Conservation (phyloP, 1,284 basidiomycete genomes). For the Coriolopsis trogii region DNA sequence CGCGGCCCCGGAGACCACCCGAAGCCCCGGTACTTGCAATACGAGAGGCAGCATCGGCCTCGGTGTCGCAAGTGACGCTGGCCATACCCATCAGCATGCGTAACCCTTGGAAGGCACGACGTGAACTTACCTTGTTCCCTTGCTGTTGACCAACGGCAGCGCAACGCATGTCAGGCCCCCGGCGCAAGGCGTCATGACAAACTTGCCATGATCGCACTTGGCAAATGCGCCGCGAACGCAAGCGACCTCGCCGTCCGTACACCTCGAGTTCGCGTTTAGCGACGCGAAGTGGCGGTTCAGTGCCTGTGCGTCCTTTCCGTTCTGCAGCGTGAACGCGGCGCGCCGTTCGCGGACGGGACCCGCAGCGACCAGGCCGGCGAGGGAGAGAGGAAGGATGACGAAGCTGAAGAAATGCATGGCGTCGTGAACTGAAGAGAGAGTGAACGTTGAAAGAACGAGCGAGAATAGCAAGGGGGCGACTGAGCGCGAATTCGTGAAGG, state of each 20-base stretch:
- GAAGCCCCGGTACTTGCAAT: slow-evolving; percentile 10
- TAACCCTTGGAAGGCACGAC: not conserved
- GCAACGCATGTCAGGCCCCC: slow-evolving; percentile 47
- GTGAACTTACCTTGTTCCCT: slow-evolving; percentile 39
- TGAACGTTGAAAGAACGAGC: slow-evolving; percentile 9
- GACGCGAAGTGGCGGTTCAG: slow-evolving; percentile 47
- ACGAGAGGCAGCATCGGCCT: slow-evolving; percentile 1
- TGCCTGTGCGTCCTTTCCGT: slow-evolving; percentile 47
- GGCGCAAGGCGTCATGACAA: slow-evolving; percentile 45
- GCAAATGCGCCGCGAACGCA: slow-evolving; percentile 35
- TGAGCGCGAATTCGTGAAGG: slow-evolving; percentile 21
- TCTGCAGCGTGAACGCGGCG: slow-evolving; percentile 37
- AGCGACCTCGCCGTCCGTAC: slow-evolving; percentile 39
- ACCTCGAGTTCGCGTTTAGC: slow-evolving; percentile 39
- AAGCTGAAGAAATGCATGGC: slow-evolving; percentile 29
- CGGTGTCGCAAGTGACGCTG: slow-evolving; percentile 30
- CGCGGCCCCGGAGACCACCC: slow-evolving; percentile 2
- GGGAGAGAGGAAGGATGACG: slow-evolving; percentile 22
- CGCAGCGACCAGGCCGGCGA: slow-evolving; percentile 24
- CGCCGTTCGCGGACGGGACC: slow-evolving; percentile 23
- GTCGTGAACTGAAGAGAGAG: slow-evolving; percentile 10
- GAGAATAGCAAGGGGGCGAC: slow-evolving; percentile 19
- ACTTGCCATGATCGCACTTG: slow-evolving; percentile 48
- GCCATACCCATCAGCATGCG: not conserved
- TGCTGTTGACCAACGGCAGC: slow-evolving; percentile 56